These are phyloP conservation scores for Pilobolus umbonatus DNA, from an alignment of 192 early-diverging fungal genomes.

Conservation along the genomic window DNA sequence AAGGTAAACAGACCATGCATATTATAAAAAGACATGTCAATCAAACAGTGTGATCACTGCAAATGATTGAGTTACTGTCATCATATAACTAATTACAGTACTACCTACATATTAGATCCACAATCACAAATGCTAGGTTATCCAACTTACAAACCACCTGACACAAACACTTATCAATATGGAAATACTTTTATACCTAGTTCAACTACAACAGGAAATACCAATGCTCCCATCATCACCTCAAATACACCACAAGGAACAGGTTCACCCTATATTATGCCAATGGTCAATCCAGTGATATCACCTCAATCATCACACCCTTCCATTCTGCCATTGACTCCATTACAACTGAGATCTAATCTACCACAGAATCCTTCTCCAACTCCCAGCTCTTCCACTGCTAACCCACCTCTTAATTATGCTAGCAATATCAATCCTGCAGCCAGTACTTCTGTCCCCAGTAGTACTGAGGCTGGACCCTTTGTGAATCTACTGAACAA, in stretches of 20 bases:
- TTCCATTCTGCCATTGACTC: background rate
- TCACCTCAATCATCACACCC: background rate
- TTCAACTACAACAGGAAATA: too few species aligned
- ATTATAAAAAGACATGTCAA: too few species aligned
- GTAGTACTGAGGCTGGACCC: conserved; percentile 37
- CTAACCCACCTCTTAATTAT: conserved; percentile 16
- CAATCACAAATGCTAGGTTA: too few species aligned
- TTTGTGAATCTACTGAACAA: conserved; percentile 64
- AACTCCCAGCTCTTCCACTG: background rate
- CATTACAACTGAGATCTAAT: conserved; percentile 3
- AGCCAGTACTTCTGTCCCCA: too few species aligned
- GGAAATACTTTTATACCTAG: background rate
- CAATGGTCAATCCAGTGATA: conserved; percentile 11
- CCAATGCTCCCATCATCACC: too few species aligned
- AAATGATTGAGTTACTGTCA: too few species aligned
- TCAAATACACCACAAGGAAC: too few species aligned
- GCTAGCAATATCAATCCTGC: too few species aligned
- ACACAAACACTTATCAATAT: background rate
- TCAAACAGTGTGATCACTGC: too few species aligned
- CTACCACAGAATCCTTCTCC: background rate
- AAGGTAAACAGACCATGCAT: background rate
- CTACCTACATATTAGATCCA: too few species aligned
- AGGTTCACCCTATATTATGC: too few species aligned
- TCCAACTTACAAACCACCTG: background rate
- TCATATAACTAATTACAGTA: too few species aligned